These are phyloP conservation scores for Spathaspora boniae DNA, from an alignment of 805 yeast species.

Conservation along the genomic window DNA sequence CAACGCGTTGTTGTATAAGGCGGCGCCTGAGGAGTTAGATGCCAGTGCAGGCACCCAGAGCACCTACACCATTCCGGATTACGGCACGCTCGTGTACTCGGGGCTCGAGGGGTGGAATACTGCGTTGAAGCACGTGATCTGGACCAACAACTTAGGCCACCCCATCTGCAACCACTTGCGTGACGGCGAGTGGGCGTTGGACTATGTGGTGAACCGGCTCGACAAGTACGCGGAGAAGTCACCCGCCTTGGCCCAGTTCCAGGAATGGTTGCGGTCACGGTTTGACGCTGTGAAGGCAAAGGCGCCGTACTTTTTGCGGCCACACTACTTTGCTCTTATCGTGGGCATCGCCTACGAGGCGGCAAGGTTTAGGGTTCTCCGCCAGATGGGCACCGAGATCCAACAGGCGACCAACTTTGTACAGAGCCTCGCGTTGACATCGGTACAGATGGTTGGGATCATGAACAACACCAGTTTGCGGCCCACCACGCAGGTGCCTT, in stretches of 20 bases:
- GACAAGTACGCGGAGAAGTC: slow-evolving; percentile 46
- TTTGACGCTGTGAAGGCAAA: slow-evolving; percentile 56
- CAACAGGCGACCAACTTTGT: slow-evolving; percentile 68
- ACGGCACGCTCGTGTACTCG: slow-evolving; percentile 76
- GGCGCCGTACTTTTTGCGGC: slow-evolving; percentile 78
- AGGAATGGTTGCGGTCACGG: slow-evolving; percentile 66
- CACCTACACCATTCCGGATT: slow-evolving; percentile 66
- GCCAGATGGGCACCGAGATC: slow-evolving; percentile 50
- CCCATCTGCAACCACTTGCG: slow-evolving; percentile 80
- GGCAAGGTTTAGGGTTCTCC: slow-evolving; percentile 63
- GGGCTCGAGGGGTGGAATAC: slow-evolving; percentile 93
- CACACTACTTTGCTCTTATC: slow-evolving; percentile 83
- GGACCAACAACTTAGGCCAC: slow-evolving; percentile 74
- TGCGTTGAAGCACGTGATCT: slow-evolving; percentile 58
- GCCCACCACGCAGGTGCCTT: slow-evolving; percentile 61
- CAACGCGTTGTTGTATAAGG: slow-evolving; percentile 69
- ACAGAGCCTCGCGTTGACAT: slow-evolving; percentile 73
- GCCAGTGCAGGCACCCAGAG: slow-evolving; percentile 70
- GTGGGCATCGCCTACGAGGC: slow-evolving; percentile 84
- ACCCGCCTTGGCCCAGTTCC: slow-evolving; percentile 52
- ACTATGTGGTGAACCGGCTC: slow-evolving; percentile 63
- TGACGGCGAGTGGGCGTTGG: slow-evolving; percentile 86
- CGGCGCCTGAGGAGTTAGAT: slow-evolving; percentile 88
- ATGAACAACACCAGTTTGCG: slow-evolving; percentile 71
- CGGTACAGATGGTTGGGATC: slow-evolving; percentile 81